These are phyloP conservation scores for Fusarium napiforme DNA, from an alignment of 2,329 filamentous ascomycete genomes.

Conservation along the genomic window DNA sequence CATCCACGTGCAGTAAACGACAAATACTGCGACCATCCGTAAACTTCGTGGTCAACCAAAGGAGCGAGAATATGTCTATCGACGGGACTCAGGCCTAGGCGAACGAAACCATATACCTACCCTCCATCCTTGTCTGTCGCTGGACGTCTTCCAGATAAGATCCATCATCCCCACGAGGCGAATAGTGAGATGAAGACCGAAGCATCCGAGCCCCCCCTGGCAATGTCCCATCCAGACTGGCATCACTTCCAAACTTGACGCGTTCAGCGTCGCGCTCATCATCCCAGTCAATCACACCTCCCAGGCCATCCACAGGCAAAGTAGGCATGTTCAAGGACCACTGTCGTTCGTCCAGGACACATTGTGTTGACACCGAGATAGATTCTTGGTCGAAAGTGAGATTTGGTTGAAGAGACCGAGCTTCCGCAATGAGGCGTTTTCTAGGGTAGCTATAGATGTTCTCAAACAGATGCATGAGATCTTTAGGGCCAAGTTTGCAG, in stretches of 20 bases:
- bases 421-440: constrained; percentile 56
- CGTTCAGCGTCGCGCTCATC: constrained; percentile 51
- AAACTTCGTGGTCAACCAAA: not conserved
- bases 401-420: constrained; percentile 53
- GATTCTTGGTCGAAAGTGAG: constrained; percentile 60
- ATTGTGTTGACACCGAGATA: constrained; percentile 53
- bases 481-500: constrained; percentile 61
- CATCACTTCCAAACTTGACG: constrained; percentile 48
- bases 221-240: constrained; percentile 51
- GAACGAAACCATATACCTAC: constrained; percentile 28
- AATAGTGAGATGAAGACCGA: constrained; percentile 50
- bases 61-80: not conserved
- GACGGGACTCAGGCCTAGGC: not conserved
- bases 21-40: not conserved
- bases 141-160: constrained; percentile 46
- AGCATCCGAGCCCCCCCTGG: constrained; percentile 46
- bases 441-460: constrained; percentile 59
- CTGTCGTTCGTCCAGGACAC: constrained; percentile 52
- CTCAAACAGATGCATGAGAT: constrained; percentile 62
- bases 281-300: constrained; percentile 56
- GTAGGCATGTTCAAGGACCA: constrained; percentile 48
- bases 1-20: not conserved
- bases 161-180: constrained; percentile 55
- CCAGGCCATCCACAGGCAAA: constrained; percentile 49
- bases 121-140: constrained; percentile 33